These are phyloP conservation scores for Nannochloris sp. DNA, from an alignment of 139 green algal species.

Conservation along the genomic window DNA sequence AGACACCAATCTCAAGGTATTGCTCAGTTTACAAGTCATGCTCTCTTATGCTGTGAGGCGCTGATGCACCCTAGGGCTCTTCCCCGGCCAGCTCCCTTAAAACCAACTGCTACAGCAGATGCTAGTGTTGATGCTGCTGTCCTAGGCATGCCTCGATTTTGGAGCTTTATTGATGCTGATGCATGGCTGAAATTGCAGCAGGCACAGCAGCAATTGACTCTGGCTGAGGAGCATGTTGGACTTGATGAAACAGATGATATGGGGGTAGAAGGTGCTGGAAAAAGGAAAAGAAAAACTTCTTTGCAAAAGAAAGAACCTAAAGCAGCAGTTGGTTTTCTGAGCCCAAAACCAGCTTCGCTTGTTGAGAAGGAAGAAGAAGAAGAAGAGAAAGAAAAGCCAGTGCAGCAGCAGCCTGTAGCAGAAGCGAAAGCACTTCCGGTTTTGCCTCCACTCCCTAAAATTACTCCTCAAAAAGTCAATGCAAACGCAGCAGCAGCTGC, in stretches of 20 bases:
- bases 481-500: too few species aligned
- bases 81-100: neutral
- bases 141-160: slow-evolving; percentile 28
- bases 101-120: too few species aligned
- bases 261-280: neutral
- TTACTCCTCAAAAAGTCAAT: too few species aligned
- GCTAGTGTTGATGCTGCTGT: neutral
- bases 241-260: neutral
- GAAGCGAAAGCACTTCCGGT: too few species aligned
- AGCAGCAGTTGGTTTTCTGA: neutral
- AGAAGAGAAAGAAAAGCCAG: too few species aligned
- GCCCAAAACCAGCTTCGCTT: too few species aligned
- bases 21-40: neutral
- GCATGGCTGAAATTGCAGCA: neutral
- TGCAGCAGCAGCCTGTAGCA: too few species aligned
- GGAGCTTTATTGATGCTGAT: slow-evolving; percentile 19
- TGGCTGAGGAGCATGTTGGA: neutral
- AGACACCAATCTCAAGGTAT: neutral
- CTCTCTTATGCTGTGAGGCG: slow-evolving; percentile 28
- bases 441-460: too few species aligned
- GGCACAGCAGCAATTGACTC: neutral
- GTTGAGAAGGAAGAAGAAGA: too few species aligned
- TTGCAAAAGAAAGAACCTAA: neutral
- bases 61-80: slow-evolving; percentile 35
- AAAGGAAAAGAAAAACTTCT: neutral